phyloP scores from a whole-genome alignment of 495 filamentous ascomycete species.

The Neurospora sp. region DNA sequence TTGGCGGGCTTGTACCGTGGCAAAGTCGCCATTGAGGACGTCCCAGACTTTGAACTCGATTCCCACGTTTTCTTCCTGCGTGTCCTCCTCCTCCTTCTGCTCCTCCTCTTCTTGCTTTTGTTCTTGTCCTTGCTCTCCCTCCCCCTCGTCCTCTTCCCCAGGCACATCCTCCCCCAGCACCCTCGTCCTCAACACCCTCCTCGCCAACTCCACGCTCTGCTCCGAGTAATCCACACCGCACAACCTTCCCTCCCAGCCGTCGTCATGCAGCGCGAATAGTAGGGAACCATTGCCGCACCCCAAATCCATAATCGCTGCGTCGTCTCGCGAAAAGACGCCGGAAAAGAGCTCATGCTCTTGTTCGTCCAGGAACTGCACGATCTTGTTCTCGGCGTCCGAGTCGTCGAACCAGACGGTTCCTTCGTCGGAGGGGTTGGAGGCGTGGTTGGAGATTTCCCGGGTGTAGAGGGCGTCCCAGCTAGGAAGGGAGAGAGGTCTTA shows the following conservation, averaged over 20 bases:
- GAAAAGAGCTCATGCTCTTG: slow-evolving; percentile 16
- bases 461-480: slow-evolving; percentile 65
- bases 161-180: slow-evolving; percentile 13
- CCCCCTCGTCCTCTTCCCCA: not conserved
- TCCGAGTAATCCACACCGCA: slow-evolving; percentile 83
- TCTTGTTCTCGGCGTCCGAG: slow-evolving; percentile 52
- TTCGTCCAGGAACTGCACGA: slow-evolving; percentile 45
- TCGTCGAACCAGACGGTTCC: slow-evolving; percentile 74
- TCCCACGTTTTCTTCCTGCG: not conserved
- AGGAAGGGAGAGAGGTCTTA: not conserved
- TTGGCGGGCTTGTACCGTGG: slow-evolving; percentile 1
- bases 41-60: slow-evolving; percentile 69
- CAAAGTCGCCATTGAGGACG: slow-evolving; percentile 47
- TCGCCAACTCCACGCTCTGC: slow-evolving; percentile 61
- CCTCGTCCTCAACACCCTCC: slow-evolving; percentile 31
- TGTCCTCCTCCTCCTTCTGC: slow-evolving; percentile 1
- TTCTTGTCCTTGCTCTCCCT: too few relatives aligned
- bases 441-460: slow-evolving; percentile 51
- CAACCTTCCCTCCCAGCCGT: slow-evolving; percentile 49
- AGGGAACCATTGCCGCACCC: slow-evolving; percentile 91
- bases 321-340: slow-evolving; percentile 4
- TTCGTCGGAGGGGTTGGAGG: slow-evolving; percentile 48
- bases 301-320: slow-evolving; percentile 52
- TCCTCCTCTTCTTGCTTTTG: slow-evolving; percentile 1
- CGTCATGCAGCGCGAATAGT: slow-evolving; percentile 60